Conservation (phyloP, 2,329 filamentous ascomycete genomes). For the Atkinsonella texensis region DNA sequence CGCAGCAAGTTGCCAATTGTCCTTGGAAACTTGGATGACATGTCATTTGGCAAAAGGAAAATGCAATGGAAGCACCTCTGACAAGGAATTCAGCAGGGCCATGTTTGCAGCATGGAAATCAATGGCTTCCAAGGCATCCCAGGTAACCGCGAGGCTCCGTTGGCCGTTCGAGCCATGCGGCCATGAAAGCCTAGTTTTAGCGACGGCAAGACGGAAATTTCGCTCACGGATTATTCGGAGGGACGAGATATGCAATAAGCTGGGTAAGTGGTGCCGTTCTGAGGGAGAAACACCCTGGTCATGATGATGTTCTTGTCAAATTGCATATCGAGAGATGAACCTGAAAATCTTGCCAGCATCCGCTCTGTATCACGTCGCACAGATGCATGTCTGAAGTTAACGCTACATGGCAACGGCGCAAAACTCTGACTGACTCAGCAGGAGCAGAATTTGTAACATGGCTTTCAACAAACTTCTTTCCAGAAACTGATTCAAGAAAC, state of each 20-base stretch:
- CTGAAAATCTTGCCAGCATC: too few species aligned
- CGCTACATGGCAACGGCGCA: too few species aligned
- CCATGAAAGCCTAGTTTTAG: too few species aligned
- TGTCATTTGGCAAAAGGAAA: conserved; percentile 9
- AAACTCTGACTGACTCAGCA: too few species aligned
- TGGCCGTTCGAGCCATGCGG: conserved; percentile 8
- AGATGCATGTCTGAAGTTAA: too few species aligned
- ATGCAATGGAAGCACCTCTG: conserved; percentile 6
- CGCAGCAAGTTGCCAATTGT: conserved; percentile 10
- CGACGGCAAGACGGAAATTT: background rate
- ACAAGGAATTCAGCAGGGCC: conserved; percentile 6
- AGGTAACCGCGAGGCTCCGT: conserved; percentile 3
- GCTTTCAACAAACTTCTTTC: too few species aligned
- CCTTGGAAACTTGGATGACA: conserved; percentile 10
- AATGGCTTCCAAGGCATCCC: conserved; percentile 8
- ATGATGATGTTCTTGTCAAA: too few species aligned
- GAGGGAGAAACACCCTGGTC: too few species aligned
- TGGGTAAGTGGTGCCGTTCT: conserved; percentile 3
- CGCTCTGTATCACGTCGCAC: too few species aligned
- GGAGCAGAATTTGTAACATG: too few species aligned
- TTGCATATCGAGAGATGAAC: too few species aligned
- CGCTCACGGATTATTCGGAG: conserved; percentile 8
- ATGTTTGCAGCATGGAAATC: conserved; percentile 9
- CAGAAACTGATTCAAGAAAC: background rate
- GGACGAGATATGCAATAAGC: conserved; percentile 9